These are phyloP conservation scores for Viola odorata DNA, from an alignment of 345 rosid species.

Conservation along the genomic window DNA sequence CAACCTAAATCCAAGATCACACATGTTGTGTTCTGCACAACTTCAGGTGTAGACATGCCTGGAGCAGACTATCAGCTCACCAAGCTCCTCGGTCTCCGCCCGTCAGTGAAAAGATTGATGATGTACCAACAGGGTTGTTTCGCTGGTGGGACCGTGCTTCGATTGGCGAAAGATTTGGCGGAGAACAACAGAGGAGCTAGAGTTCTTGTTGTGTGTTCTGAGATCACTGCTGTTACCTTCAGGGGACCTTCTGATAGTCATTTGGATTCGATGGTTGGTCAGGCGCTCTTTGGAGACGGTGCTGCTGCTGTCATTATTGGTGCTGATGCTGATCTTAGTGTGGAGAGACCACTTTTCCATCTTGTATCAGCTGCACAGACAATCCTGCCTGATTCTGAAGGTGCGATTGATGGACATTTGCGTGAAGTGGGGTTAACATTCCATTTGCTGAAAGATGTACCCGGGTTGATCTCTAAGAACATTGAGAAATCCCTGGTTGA, in stretches of 20 bases:
- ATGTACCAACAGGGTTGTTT: conserved; percentile 21
- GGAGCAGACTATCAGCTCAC: conserved; percentile 21
- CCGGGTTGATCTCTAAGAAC: conserved; percentile 17
- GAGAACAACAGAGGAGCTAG: conserved; percentile 21
- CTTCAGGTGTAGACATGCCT: conserved; percentile 21
- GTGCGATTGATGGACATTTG: conserved; percentile 19
- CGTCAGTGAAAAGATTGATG: conserved; percentile 19
- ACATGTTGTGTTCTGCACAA: conserved; percentile 19
- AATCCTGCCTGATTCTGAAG: conserved; percentile 16
- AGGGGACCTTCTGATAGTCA: conserved; percentile 16
- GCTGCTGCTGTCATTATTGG: conserved; percentile 17
- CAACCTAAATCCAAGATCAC: conserved; percentile 22
- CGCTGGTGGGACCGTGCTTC: conserved; percentile 19
- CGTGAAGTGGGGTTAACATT: conserved; percentile 18
- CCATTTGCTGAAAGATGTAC: conserved; percentile 17
- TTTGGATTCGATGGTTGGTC: conserved; percentile 21
- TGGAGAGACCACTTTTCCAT: conserved; percentile 17
- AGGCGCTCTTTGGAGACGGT: conserved; percentile 19
- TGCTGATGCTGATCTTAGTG: conserved; percentile 12
- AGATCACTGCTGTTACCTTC: conserved; percentile 13
- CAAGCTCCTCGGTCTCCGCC: conserved; percentile 18
- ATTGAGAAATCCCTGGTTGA: conserved; percentile 19
- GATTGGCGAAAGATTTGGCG: conserved; percentile 18
- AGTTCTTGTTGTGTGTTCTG: conserved; percentile 21
- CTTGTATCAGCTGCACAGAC: conserved; percentile 19